Base-by-base conservation (phyloP, 108 stramenopile genomes). In the Ochromonas danica region DNA sequence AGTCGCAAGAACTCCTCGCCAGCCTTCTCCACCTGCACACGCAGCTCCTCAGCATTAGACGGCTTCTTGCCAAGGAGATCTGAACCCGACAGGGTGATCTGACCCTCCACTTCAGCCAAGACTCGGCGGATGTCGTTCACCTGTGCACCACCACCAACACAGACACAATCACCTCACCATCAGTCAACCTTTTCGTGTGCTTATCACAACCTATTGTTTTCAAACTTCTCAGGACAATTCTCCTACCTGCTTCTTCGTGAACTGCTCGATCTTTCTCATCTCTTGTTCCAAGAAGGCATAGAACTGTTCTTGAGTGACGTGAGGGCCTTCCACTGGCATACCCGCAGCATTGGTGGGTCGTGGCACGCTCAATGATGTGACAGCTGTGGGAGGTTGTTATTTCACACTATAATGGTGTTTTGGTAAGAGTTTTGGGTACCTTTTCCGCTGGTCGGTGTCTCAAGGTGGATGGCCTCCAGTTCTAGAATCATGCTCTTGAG, bases 251-350 rank as follows among this genome's bases (percentile, higher is more conserved):
- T 86, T 62, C 60, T 92, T 79, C 1, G 95, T 95, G 80, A 94
- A 94, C 39, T 80, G 81, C 75, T 95, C 94, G 27, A 95, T 92
- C 71, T 94, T 95, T 61, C 81, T 77, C 45, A 97, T 84, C 78
- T 97, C 92, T 10, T 83, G 51, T 72, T 97, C 96, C 3, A 97
- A 84, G 25, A 70, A 45, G 43, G 85, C 81, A 77, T 95, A 88
- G 81, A 97, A 97, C 62, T 85, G 78, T 78, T 95, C 96, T 77
- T 97, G 91, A 71, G 92, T 94, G 2, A 89, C 61, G 31, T 85
- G 77, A 1, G 85, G 61, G 42, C 85, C 86, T 43, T 86, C 82
- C 25, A 84, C 71, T 39, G 79, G 63, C 71, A 51, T 36, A 10
- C 35, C 80, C 28, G 80, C 80, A 1, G 80, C 80, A 40, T 80